Base-by-base conservation (phyloP, 2,329 filamentous ascomycete genomes). In the Ophidiomyces ophidiicola region DNA sequence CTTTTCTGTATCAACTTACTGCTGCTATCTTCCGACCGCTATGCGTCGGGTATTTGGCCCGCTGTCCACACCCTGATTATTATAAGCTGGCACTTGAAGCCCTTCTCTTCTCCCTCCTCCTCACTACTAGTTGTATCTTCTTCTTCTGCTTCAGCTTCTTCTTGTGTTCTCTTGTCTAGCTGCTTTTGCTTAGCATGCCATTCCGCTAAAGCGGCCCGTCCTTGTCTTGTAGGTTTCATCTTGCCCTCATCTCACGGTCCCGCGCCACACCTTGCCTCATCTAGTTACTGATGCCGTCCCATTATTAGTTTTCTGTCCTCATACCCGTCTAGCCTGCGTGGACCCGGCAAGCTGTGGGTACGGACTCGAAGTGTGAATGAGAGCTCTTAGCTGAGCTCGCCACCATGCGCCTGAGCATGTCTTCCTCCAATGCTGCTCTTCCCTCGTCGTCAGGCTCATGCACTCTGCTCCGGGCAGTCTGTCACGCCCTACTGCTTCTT, bases 361-460 rank as follows among this genome's bases (percentile, higher is more conserved):
- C 20, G 32, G 20, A 34, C 25, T 10, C 20, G 20, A 34, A 34
- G 20, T 34, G n/a, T n/a, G 32, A 14, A 34, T 36, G 33, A 36
- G 33, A 15, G 14, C 33, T 17, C 32, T 20, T 34, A 5, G 11
- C 10, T 24, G 32, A 6, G 32, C 12, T n/a, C 32, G 23, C 20
- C 18, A 19, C 15, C 34, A 37, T 37, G 36, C 28, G 19, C 12
- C 21, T n/a, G 7, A 38, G 26, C 36, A 32, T 24, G 29, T 25
- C 12, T 4, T 14, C 6, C 6, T 32, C 15, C 4, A 6, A 3
- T 10, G 3, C 12, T 35, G 20, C 15, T 24, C 33, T 23, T 35
- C 32, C 8, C 34, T 43, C 36, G 14, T 21, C 30, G 19, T 35
- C 15, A 10, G 19, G 36, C 23, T 39, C 24, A 17, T 19, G 19